Evolutionary conservation across 139 green algal species (phyloP), one percentile per base, ranked within the genome.

Genomic region (Closterium sp.): DNA sequence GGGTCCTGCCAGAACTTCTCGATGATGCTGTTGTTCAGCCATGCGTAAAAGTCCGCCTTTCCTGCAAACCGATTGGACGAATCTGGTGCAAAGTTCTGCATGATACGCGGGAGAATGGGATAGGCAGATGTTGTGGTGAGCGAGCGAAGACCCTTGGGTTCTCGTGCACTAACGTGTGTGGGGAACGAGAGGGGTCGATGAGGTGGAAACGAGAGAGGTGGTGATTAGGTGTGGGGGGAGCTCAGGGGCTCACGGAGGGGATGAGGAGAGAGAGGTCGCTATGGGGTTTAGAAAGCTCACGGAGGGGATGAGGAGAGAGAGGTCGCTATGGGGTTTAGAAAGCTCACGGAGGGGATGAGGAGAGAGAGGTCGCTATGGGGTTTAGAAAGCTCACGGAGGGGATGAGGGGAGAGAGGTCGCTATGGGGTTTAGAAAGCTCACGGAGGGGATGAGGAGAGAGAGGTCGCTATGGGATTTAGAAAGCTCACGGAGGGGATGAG

Each of bases 1-100:
- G 96, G 96, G 91, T 98, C 97, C 70, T 95, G 93, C 96, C 96
- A 98, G 0, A 98, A 50, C 0, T 85, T 70, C 89, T 91, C 17
- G 62, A 79, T 79, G 17, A 79, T 79, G 62, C 38, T 90, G 17
- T 32, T 6, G 87, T 93, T 93, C 28, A 93, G 90, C 84, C 85
- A 93, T 24, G 45, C 29, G 79, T 93, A 93, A 50, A 93, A 73
- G 5, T 90, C 85, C 9, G n/a, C 1, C 29, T 24, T 24, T 29
- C 29, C n/a, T 79, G n/a, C 27, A 24, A 90, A 90, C 24, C n/a
- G 27, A 27, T 79, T 90, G n/a, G 88, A 29, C 28, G 28, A 32
- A 31, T 87, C 85, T 2, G 85, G 85, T 31, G 85, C 85, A 87
- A 87, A 87, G 28, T 29, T 24, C 62, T 79, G 62, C 13, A 79